Conservation (phyloP, 2,329 filamentous ascomycete genomes). For the Aureobasidium pullulans region DNA sequence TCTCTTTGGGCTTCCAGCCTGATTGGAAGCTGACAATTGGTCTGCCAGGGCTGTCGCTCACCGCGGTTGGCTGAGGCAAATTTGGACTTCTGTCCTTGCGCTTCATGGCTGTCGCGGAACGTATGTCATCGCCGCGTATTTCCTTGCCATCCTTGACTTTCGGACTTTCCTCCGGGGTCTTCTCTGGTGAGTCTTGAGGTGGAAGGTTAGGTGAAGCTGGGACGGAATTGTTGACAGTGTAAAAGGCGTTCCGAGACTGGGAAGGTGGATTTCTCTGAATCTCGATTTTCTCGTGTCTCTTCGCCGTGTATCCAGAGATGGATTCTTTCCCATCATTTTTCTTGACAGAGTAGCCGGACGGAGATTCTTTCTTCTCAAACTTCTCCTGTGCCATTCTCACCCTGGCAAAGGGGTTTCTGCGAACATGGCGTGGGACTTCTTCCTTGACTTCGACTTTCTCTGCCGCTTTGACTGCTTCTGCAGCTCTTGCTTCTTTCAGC, state of each 20-base stretch:
- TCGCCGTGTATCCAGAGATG: constrained; percentile 21
- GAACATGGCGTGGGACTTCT: constrained; percentile 40
- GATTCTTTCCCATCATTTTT: constrained; percentile 15
- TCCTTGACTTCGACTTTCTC: constrained; percentile 5
- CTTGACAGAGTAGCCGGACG: constrained; percentile 10
- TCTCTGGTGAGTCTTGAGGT: constrained; percentile 29
- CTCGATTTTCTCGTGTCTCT: constrained; percentile 50
- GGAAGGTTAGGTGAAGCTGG: constrained; percentile 28
- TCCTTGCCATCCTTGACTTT: constrained; percentile 72
- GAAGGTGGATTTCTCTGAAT: constrained; percentile 78
- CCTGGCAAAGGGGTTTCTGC: constrained; percentile 59
- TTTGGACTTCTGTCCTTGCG: constrained; percentile 79
- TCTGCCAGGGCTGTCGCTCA: constrained; percentile 82
- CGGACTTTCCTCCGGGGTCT: constrained; percentile 31
- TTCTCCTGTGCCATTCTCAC: constrained; percentile 48
- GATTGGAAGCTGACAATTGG: constrained; percentile 96
- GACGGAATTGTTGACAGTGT: constrained; percentile 58
- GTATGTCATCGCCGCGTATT: constrained; percentile 78
- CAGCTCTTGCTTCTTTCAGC: constrained; percentile 26
- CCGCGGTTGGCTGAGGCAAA: constrained; percentile 79
- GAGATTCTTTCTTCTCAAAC: constrained; percentile 26
- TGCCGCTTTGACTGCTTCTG: neutral
- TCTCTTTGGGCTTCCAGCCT: constrained; percentile 68
- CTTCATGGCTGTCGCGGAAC: constrained; percentile 81
- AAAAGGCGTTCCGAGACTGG: constrained; percentile 73